Percentiles rank a stretch among this genome's conserved stretches.
These are phyloP conservation scores for Lodderomyces parapsilosis DNA, from an alignment of 1,139 yeast species.

Conservation along the genomic window DNA sequence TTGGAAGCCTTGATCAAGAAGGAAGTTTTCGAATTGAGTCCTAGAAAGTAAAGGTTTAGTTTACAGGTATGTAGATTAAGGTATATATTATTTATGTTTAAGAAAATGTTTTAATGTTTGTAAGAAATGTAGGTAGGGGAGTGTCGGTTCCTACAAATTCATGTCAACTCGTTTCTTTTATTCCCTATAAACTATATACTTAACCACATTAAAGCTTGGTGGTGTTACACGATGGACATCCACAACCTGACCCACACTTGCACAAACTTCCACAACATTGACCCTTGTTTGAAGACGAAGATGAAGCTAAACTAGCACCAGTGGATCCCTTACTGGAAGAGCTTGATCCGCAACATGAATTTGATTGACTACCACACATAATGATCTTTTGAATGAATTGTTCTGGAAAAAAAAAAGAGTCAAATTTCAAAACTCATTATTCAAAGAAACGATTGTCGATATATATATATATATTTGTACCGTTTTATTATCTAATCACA, in stretches of 20 bases:
- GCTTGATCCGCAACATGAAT: constrained; percentile 4
- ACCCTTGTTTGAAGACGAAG: constrained; percentile 11
- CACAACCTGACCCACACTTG: constrained; percentile 44
- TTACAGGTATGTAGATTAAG: not conserved
- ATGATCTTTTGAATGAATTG: not conserved
- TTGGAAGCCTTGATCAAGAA: constrained; percentile 60
- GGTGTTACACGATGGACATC: constrained; percentile 41
- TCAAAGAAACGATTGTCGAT: not conserved
- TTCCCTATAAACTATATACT: not conserved
- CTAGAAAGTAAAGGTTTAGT: constrained; percentile 38
- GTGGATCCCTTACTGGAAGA: not conserved
- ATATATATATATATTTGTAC: not conserved
- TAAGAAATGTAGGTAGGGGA: not conserved
- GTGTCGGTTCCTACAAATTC: too few species aligned
- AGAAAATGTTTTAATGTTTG: not conserved
- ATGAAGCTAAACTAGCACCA: constrained; percentile 13
- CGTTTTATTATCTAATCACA: not conserved
- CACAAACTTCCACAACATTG: constrained; percentile 40
- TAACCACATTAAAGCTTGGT: constrained; percentile 28
- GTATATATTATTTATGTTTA: constrained; percentile 4
- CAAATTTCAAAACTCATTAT: too few species aligned
- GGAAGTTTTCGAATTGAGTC: constrained; percentile 57
- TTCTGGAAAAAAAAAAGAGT: too few species aligned
- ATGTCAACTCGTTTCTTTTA: too few species aligned
- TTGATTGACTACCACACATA: constrained; percentile 26